Percentiles rank a stretch among this genome's conserved stretches.
Conservation (phyloP, 1,284 basidiomycete species). For the Trametes pubescens region DNA sequence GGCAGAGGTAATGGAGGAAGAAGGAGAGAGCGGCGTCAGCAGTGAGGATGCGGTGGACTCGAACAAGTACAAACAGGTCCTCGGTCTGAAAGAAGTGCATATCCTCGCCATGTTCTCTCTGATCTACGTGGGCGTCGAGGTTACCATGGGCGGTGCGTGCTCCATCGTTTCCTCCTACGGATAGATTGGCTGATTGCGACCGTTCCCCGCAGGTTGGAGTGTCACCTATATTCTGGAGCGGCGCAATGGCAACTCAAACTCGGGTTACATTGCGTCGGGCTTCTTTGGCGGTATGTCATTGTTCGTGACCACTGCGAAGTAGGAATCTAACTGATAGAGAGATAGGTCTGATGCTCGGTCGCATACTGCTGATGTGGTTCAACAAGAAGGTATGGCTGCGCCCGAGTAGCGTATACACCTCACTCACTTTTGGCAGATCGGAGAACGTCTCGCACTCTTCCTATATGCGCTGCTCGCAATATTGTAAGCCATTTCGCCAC, state of each 20-base stretch:
- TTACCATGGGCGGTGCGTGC: constrained; percentile 63
- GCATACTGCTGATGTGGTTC: constrained; percentile 63
- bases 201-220: constrained; percentile 21
- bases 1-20: constrained; percentile 43
- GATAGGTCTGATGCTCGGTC: constrained; percentile 63
- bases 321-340: background rate
- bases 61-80: constrained; percentile 61
- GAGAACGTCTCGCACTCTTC: constrained; percentile 61
- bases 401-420: background rate
- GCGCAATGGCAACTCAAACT: constrained; percentile 42
- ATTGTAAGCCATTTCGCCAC: constrained; percentile 47
- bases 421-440: constrained; percentile 48
- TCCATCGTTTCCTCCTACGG: background rate
- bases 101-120: constrained; percentile 66
- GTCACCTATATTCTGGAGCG: constrained; percentile 31
- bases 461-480: constrained; percentile 61
- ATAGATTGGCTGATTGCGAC: background rate
- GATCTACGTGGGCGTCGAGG: constrained; percentile 72
- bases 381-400: constrained; percentile 55
- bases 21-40: constrained; percentile 49
- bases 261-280: constrained; percentile 49
- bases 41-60: constrained; percentile 45
- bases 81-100: constrained; percentile 60
- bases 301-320: no score
- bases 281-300: constrained; percentile 47